Evolutionary conservation across 768 basidiomycete species (phyloP).

Genomic region (Pisolithus orientalis): DNA sequence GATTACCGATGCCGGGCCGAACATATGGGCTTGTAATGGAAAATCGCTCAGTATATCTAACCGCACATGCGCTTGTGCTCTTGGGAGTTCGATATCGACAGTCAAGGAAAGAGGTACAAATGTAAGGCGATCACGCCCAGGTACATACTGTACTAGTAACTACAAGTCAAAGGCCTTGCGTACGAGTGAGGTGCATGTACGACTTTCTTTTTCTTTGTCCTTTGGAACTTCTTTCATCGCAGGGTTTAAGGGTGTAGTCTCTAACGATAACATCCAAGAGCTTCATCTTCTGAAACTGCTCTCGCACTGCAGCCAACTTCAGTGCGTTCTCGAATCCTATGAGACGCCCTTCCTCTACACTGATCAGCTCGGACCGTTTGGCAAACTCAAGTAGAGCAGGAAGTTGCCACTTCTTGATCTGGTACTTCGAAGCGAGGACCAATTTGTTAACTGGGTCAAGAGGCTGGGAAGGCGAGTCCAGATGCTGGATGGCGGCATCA

Average conservation of each 20-base stretch:
- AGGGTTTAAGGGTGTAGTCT: too few relatives aligned
- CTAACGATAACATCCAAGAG: neutral
- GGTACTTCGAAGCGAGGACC: neutral
- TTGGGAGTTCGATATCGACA: too few relatives aligned
- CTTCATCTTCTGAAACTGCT: neutral
- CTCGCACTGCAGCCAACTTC: neutral
- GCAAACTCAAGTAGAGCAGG: neutral
- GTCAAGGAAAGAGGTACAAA: too few relatives aligned
- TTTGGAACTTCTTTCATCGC: too few relatives aligned
- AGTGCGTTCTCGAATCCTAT: neutral
- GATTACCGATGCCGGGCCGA: too few relatives aligned
- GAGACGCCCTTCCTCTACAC: neutral
- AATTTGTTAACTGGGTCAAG: neutral
- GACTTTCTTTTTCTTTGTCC: too few relatives aligned
- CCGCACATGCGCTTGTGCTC: neutral
- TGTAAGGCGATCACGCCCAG: too few relatives aligned
- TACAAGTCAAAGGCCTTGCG: too few relatives aligned
- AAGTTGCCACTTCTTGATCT: neutral
- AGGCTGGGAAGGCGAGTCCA: neutral
- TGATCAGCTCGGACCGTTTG: neutral
- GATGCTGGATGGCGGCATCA: neutral
- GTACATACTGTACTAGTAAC: too few relatives aligned
- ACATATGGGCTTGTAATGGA: slow-evolving; percentile 37
- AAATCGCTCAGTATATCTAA: slow-evolving; percentile 56
- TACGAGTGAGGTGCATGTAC: too few relatives aligned